Percentiles rank a stretch among this genome's conserved stretches.
These are phyloP conservation scores for Incumbomyces lentus DNA, from an alignment of 2,329 filamentous ascomycete genomes.

Conservation along the genomic window DNA sequence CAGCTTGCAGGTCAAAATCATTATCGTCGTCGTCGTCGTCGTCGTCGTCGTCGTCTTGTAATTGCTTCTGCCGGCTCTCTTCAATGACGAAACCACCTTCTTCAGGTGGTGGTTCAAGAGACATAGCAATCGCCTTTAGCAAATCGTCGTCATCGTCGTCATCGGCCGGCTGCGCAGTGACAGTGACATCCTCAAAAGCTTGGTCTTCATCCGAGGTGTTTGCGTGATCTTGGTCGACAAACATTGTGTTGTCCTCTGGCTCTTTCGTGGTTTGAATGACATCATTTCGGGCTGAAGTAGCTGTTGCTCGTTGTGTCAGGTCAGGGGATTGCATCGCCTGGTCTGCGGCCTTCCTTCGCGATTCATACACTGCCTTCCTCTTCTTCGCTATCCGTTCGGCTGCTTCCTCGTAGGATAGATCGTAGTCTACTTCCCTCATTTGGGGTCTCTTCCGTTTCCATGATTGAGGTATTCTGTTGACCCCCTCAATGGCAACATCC, in stretches of 20 bases:
- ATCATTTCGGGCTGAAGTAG: neutral
- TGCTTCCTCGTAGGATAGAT: conserved; percentile 27
- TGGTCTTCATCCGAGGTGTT: conserved; percentile 38
- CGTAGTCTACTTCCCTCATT: conserved; percentile 25
- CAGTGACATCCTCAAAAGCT: conserved; percentile 45
- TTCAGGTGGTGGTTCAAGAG: conserved; percentile 46
- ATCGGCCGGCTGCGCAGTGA: conserved; percentile 19
- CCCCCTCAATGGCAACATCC: conserved; percentile 80
- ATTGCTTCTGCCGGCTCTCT: conserved; percentile 32
- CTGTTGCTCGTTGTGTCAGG: neutral
- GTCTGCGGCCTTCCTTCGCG: conserved; percentile 22
- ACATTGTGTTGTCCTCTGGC: conserved; percentile 47
- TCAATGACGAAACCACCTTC: conserved; percentile 38
- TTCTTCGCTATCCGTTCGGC: conserved; percentile 30
- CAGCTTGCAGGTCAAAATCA: conserved; percentile 63
- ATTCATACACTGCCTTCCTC: conserved; percentile 39
- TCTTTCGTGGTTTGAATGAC: conserved; percentile 12
- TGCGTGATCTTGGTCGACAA: conserved; percentile 36
- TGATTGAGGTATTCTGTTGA: conserved; percentile 69
- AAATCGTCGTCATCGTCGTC: conserved; percentile 61
- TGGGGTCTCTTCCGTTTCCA: conserved; percentile 29
- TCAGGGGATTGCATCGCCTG: neutral
- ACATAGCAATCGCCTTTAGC: conserved; percentile 72
- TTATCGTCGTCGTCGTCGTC: conserved; percentile 60
- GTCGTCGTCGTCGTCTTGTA: conserved; percentile 44